A percentile compares a stretch with the other conserved stretches of the same genome.
phyloP scores from a whole-genome alignment of 106 monocot genomes.

The Posidonia australis region DNA sequence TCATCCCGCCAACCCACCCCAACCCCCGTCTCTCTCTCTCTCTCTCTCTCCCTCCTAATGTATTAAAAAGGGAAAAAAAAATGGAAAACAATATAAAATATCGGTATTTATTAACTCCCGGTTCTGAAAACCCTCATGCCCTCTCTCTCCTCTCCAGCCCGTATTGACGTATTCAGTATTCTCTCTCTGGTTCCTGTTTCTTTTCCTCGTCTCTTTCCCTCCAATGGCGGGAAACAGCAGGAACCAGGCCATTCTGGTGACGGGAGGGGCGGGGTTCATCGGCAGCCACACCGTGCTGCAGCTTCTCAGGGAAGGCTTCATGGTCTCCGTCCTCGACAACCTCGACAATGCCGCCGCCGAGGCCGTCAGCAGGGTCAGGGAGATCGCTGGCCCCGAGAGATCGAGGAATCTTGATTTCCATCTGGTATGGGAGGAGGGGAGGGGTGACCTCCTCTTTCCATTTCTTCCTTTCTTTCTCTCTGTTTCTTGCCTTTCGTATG shows the following conservation, averaged over 20 bases:
- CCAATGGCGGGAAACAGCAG: constrained; percentile 3
- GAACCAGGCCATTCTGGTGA: constrained; percentile 38
- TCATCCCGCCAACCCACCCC: not conserved
- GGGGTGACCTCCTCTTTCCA: too few relatives aligned
- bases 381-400: constrained; percentile 40
- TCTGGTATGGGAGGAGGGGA: constrained; percentile 19
- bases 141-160: not conserved
- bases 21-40: not conserved
- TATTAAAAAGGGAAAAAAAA: not conserved
- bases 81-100: not conserved
- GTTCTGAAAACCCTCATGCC: not conserved
- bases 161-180: not conserved
- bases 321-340: constrained; percentile 54
- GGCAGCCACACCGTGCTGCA: constrained; percentile 74
- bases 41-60: not conserved
- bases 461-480: not conserved
- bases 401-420: constrained; percentile 41
- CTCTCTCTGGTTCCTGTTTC: not conserved
- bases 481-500: not conserved
- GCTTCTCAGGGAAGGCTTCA: constrained; percentile 55
- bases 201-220: not conserved
- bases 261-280: constrained; percentile 82
- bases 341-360: constrained; percentile 53
- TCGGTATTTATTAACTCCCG: not conserved
- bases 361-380: constrained; percentile 44